Evolutionary conservation across 306 rosid genomes (phyloP).

Genomic region (Casuarina cunninghamiana): DNA sequence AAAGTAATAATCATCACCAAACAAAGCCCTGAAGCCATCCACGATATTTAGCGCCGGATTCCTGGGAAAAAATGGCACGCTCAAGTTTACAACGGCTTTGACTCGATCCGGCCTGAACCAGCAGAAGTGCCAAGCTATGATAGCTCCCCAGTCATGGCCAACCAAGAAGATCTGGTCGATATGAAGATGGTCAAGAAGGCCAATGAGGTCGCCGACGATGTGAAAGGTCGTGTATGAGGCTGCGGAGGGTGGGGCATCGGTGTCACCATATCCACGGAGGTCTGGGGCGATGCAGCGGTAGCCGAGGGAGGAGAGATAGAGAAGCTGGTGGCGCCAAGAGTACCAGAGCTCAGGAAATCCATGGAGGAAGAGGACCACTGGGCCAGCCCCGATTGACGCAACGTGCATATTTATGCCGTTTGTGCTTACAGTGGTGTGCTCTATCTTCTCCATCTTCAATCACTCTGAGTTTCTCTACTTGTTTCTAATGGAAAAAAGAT

Average conservation of each 20-base stretch:
- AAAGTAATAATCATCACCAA: conserved; percentile 59
- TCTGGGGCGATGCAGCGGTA: conserved; percentile 78
- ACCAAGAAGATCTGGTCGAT: conserved; percentile 52
- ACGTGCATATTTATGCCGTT: conserved; percentile 67
- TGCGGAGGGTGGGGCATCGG: conserved; percentile 53
- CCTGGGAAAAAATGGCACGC: conserved; percentile 44
- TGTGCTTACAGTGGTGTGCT: conserved; percentile 46
- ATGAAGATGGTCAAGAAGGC: conserved; percentile 53
- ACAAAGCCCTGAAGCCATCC: conserved; percentile 24
- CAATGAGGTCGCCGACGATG: conserved; percentile 59
- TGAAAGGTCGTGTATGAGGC: conserved; percentile 56
- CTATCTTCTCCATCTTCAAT: conserved; percentile 49
- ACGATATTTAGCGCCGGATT: conserved; percentile 33
- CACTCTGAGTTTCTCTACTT: not conserved
- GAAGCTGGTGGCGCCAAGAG: conserved; percentile 73
- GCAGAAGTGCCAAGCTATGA: conserved; percentile 56
- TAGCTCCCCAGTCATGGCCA: conserved; percentile 69
- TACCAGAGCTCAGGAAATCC: conserved; percentile 80
- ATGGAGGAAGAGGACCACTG: conserved; percentile 59
- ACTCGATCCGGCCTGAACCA: conserved; percentile 52
- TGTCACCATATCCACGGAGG: conserved; percentile 80
- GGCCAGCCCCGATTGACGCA: conserved; percentile 65
- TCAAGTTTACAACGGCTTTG: conserved; percentile 63
- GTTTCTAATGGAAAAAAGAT: too few species aligned
- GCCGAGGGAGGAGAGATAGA: conserved; percentile 56